Evolutionary conservation across 345 rosid species (phyloP), one percentile per base, ranked within the genome.

Genomic region (Acer negundo): DNA sequence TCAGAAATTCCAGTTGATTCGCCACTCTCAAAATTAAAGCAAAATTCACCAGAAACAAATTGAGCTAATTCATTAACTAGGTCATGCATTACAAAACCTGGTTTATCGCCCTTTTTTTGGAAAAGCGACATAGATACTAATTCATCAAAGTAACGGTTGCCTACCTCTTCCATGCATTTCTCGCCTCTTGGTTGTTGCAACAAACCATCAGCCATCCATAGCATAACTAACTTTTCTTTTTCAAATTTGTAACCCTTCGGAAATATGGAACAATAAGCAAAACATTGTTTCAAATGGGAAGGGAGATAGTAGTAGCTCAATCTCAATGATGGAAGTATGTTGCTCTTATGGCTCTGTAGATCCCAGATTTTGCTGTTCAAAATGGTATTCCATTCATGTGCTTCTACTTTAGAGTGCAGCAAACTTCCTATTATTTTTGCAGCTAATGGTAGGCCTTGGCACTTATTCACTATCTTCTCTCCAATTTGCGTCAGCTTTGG

Each of bases 121-220:
- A 84, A 72, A 22, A 84, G 78, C 0, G 80, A 84, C 76, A 80
- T 75, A 53, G 82, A 75, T 44, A 66, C 24, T 15, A 84, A 62
- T 75, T 84, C 84, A 22, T 73, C 24, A 56, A 84, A 84, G 74
- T 81, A 84, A 63, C 72, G 78, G 51, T 67, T 75, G n/a, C 86
- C 86, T 2, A 84, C 55, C 69, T 84, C 82, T 80, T 80, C 84
- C 61, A 81, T 73, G 40, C 15, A 75, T 75, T 67, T 69, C n/a
- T 74, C 76, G 70, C 70, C 71, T 67, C 62, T 62, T 51, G 74
- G 77, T 62, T 75, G 70, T 7, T 75, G 84, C 70, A 84, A 75
- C 1, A 83, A 80, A 44, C 84, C 84, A 58, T 84, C 78, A 6
- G 86, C 84, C 86, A 81, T 84, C 86, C 86, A 84, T 38, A 84